A percentile compares a stretch with the other conserved stretches of the same genome.
These are phyloP conservation scores for Skeletonema grethae DNA, from an alignment of 108 stramenopile species.

Conservation along the genomic window DNA sequence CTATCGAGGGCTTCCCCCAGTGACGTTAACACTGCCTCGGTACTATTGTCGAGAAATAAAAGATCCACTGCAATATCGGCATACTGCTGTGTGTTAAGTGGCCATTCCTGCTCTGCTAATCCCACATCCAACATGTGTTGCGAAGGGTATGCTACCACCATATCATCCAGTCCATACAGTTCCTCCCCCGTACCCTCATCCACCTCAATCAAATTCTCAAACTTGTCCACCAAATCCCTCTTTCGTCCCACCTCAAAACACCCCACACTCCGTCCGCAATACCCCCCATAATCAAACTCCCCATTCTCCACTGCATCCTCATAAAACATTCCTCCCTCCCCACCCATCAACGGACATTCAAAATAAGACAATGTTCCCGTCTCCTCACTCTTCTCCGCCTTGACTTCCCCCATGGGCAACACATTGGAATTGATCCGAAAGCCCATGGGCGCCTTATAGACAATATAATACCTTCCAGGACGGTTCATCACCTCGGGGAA, in stretches of 20 bases:
- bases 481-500: conserved; percentile 2
- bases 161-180: not conserved
- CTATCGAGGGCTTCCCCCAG: conserved; percentile 6
- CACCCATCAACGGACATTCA: conserved; percentile 22
- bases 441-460: conserved; percentile 13
- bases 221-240: conserved; percentile 14
- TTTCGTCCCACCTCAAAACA: conserved; percentile 33
- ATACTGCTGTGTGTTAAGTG: conserved; percentile 18
- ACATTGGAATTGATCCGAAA: conserved; percentile 19
- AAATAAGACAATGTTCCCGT: not conserved
- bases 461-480: conserved; percentile 38
- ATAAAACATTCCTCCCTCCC: conserved; percentile 13
- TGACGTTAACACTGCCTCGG: not conserved
- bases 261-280: conserved; percentile 32
- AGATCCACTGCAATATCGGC: conserved; percentile 18
- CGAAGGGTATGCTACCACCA: conserved; percentile 19
- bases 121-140: conserved; percentile 22
- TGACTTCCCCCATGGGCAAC: conserved; percentile 13
- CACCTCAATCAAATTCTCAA: conserved; percentile 7
- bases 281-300: conserved; percentile 35
- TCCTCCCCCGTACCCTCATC: not conserved
- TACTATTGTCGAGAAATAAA: conserved; percentile 4
- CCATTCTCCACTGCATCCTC: conserved; percentile 10
- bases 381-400: not conserved
- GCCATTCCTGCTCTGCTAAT: conserved; percentile 13